Evolutionary conservation across 164 flowering plant species (phyloP).

Genomic region (Macadamia tetraphylla): DNA sequence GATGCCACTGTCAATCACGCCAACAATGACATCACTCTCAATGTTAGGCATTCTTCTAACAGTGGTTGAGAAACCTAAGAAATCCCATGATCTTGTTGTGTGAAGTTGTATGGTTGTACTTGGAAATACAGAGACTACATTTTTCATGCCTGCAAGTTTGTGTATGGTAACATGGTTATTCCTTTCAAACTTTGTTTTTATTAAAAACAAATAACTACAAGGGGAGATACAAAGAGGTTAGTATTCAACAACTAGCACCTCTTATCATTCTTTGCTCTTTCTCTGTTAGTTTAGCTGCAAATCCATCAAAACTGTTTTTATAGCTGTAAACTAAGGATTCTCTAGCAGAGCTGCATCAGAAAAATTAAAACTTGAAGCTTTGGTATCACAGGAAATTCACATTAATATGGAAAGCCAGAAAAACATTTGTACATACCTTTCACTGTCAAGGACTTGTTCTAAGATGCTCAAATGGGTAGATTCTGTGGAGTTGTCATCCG

Average conservation of each 20-base stretch:
- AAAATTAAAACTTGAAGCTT: too few species aligned
- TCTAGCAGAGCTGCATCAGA: slow-evolving; percentile 24
- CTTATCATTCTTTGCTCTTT: slow-evolving; percentile 45
- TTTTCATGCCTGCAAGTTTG: slow-evolving; percentile 36
- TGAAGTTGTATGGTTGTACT: slow-evolving; percentile 23
- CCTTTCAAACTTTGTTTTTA: neutral
- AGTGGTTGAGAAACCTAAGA: slow-evolving; percentile 7
- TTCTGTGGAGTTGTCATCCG: too few species aligned
- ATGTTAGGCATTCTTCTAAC: neutral
- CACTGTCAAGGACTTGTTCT: neutral
- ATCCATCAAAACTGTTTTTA: slow-evolving; percentile 60
- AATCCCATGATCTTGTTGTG: slow-evolving; percentile 24
- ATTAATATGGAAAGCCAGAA: too few species aligned
- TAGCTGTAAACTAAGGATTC: slow-evolving; percentile 52
- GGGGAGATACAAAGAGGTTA: neutral
- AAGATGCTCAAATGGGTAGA: too few species aligned
- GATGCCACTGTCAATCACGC: slow-evolving; percentile 17
- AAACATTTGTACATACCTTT: neutral
- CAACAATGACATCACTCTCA: slow-evolving; percentile 16
- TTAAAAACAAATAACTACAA: neutral
- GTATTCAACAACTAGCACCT: slow-evolving; percentile 19
- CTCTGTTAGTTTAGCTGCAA: slow-evolving; percentile 56
- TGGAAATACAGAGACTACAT: slow-evolving; percentile 62
- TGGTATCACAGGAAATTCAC: too few species aligned
- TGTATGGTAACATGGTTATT: neutral